A percentile compares a stretch with the other conserved stretches of the same genome.
Evolutionary conservation across 2,329 filamentous ascomycete genomes (phyloP).

Genomic region (Colletotrichum somersetense): DNA sequence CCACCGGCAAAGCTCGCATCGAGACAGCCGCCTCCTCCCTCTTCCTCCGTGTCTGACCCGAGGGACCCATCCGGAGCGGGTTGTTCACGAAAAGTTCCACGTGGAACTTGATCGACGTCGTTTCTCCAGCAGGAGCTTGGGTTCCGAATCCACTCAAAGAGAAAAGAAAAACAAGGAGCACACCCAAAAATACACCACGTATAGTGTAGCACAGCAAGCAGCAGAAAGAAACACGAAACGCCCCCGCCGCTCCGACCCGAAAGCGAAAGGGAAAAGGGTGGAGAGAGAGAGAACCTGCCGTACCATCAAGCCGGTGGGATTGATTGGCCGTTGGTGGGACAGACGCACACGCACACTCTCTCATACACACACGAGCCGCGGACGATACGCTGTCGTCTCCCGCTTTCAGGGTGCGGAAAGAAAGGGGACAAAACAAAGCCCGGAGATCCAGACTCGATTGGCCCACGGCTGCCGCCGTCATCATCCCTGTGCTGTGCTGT

Average conservation of each 20-base stretch:
- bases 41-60: neutral
- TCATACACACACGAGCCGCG: neutral
- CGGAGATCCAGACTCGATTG: conserved; percentile 20
- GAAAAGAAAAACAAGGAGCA: neutral
- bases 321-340: conserved; percentile 9
- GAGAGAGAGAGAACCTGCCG: no score
- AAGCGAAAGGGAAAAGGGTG: conserved; percentile 3
- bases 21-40: neutral
- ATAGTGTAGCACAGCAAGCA: neutral
- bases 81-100: neutral
- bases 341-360: neutral
- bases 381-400: neutral
- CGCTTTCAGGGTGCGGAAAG: neutral
- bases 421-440: no score
- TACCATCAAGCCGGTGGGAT: neutral
- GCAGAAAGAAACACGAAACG: conserved; percentile 11
- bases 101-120: conserved; percentile 16
- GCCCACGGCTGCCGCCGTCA: conserved; percentile 23
- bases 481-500: neutral
- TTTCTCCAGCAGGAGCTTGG: neutral
- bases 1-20: no score
- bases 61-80: neutral
- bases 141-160: neutral
- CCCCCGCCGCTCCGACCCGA: neutral
- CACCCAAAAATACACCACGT: neutral